Evolutionary conservation across 805 yeast species (phyloP).

Genomic region (Wickerhamomyces chaumierensis): DNA sequence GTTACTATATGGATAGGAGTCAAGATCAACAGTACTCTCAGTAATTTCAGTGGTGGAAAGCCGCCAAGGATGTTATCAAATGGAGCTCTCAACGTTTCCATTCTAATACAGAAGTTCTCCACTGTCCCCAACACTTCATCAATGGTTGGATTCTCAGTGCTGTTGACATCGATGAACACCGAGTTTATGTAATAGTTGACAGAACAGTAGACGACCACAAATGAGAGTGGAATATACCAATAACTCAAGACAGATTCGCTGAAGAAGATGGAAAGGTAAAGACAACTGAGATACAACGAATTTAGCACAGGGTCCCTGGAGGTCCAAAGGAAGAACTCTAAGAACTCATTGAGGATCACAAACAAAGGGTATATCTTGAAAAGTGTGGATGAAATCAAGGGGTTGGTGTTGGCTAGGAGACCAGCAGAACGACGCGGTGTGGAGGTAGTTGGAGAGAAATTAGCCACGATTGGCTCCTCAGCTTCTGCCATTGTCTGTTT

Average conservation of each 20-base stretch:
- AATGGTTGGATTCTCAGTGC: conserved; percentile 33
- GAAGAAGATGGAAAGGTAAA: conserved; percentile 27
- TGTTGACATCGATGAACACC: conserved; percentile 26
- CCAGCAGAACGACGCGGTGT: conserved; percentile 1
- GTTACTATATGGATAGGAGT: conserved; percentile 30
- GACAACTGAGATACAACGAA: conserved; percentile 25
- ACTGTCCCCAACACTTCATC: conserved; percentile 34
- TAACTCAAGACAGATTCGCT: conserved; percentile 20
- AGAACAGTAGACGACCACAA: conserved; percentile 25
- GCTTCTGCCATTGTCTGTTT: neutral
- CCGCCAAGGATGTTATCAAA: conserved; percentile 3
- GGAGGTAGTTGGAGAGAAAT: conserved; percentile 1
- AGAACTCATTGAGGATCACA: conserved; percentile 27
- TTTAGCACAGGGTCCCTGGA: conserved; percentile 30
- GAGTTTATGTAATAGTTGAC: conserved; percentile 33
- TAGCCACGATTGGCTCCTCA: conserved; percentile 1
- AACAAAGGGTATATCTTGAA: conserved; percentile 34
- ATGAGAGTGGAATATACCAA: conserved; percentile 24
- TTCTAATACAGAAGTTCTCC: conserved; percentile 31
- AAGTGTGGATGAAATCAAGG: conserved; percentile 30
- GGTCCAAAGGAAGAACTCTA: conserved; percentile 37
- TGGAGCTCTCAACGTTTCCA: conserved; percentile 22
- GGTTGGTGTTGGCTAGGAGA: conserved; percentile 11
- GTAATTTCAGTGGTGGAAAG: conserved; percentile 23
- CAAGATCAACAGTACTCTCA: conserved; percentile 20